Conservation (phyloP, 352 stramenopile genomes). For the Globisporangium emineosum region DNA sequence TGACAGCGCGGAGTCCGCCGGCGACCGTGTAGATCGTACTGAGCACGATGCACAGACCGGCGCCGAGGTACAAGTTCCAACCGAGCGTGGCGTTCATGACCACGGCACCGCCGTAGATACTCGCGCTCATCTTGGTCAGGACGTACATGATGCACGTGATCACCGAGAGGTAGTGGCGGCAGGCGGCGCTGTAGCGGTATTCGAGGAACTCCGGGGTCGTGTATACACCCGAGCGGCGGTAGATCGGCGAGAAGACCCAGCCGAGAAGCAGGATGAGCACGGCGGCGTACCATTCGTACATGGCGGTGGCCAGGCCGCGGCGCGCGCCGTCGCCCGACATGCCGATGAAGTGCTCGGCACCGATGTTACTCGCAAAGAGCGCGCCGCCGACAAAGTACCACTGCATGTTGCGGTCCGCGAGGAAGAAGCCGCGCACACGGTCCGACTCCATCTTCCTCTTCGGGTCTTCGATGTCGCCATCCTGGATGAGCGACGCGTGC, state of each 20-base stretch:
- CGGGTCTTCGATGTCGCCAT: conserved; percentile 20
- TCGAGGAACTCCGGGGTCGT: conserved; percentile 53
- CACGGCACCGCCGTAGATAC: conserved; percentile 63
- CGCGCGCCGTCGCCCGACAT: conserved; percentile 61
- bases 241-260: conserved; percentile 66
- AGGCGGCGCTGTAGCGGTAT: conserved; percentile 44
- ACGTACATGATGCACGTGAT: conserved; percentile 67
- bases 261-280: conserved; percentile 54
- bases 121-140: conserved; percentile 64
- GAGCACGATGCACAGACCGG: conserved; percentile 44
- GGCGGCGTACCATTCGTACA: conserved; percentile 66
- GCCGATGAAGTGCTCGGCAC: conserved; percentile 65
- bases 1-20: conserved; percentile 57
- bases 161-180: conserved; percentile 56
- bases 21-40: conserved; percentile 60
- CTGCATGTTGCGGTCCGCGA: conserved; percentile 63
- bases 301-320: conserved; percentile 53
- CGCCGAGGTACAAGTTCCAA: conserved; percentile 56
- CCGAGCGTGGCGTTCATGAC: conserved; percentile 57
- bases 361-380: conserved; percentile 68
- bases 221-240: conserved; percentile 52
- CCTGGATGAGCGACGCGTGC: conserved; percentile 23
- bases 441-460: conserved; percentile 30
- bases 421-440: conserved; percentile 50
- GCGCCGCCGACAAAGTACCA: conserved; percentile 63